Evolutionary conservation across 345 rosid genomes (phyloP), one percentile per base, ranked within the genome.

Genomic region (Ricinus communis): DNA sequence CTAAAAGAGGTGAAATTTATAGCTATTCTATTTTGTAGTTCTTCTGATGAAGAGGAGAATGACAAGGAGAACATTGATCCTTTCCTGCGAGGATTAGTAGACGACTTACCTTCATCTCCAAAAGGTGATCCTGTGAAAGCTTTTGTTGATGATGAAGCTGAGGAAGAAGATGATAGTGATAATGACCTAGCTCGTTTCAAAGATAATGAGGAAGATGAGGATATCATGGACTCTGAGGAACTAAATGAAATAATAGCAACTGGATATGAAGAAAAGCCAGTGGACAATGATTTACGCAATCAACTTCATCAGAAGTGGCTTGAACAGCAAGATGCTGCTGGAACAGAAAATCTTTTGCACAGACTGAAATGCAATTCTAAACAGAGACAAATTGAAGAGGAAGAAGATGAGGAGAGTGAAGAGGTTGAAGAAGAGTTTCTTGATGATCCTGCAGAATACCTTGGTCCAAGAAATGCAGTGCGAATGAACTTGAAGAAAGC

Each of bases 161-260:
- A 87, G 79, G 99, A 92, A 78, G 97, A 90, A 81, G 97, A 89
- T 85, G 94, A 92, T 80, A 92, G 98, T 62, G 99, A 95, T 76
- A 86, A 89, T 77, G 96, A 95, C 71, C 82, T 82, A 66, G 74
- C 75, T 53, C 87, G 84, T 33, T 86, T 89, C 57, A 77, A 83
- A 74, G 93, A 91, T 61, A 80, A 86, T 50, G 93, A 91, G 55
- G 97, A 88, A 50, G 89, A 89, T 61, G 97, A 89, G 74, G 91
- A 86, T 41, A 76, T 67, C 65, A 88, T 83, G 53, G 97, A 87
- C 68, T 65, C 66, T 41, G 90, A 85, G 70, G 94, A 90, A 66
- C 87, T 90, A 69, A 79, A 80, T 79, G 91, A 90, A 81, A 83
- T 90, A 82, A 90, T 95, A 74, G 96, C 82, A 66, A 82, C 91